Conservation (phyloP, 108 stramenopile genomes). For the Skeletonema costatum region DNA sequence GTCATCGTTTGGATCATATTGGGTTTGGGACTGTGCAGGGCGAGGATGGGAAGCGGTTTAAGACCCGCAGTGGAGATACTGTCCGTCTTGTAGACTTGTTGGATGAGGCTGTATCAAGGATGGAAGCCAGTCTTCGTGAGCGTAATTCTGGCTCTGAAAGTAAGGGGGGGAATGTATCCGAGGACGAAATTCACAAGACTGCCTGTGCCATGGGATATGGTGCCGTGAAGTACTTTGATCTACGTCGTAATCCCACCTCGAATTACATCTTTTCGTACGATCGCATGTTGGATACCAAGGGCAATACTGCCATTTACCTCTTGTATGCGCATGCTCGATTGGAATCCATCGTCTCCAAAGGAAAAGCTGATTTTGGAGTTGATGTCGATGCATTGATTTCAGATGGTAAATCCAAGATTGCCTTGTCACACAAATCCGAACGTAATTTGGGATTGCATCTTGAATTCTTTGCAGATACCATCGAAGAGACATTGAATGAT, state of each 20-base stretch:
- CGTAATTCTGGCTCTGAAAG: slow-evolving; percentile 61
- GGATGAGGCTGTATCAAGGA: slow-evolving; percentile 92
- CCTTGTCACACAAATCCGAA: slow-evolving; percentile 86
- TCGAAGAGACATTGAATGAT: slow-evolving; percentile 82
- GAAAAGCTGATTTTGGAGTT: slow-evolving; percentile 71
- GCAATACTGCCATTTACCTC: slow-evolving; percentile 99
- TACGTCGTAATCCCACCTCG: slow-evolving; percentile 94
- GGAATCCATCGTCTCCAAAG: slow-evolving; percentile 94
- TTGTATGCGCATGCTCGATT: slow-evolving; percentile 97
- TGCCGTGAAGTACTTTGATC: slow-evolving; percentile 99
- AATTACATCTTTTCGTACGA: slow-evolving; percentile 99
- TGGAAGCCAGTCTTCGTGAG: slow-evolving; percentile 82
- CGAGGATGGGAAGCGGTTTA: slow-evolving; percentile 98
- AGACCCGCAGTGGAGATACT: slow-evolving; percentile 97
- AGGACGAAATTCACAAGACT: slow-evolving; percentile 83
- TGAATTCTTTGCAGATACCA: slow-evolving; percentile 78
- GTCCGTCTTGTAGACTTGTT: slow-evolving; percentile 98
- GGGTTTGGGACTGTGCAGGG: slow-evolving; percentile 98
- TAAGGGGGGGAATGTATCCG: slow-evolving; percentile 71
- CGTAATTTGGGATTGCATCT: slow-evolving; percentile 92
- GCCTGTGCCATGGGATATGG: slow-evolving; percentile 98
- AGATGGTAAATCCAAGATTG: slow-evolving; percentile 50
- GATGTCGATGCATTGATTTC: slow-evolving; percentile 80
- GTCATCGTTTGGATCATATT: slow-evolving; percentile 91
- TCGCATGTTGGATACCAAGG: slow-evolving; percentile 97